Conservation (phyloP, 306 rosid species). For the Datisca glomerata region DNA sequence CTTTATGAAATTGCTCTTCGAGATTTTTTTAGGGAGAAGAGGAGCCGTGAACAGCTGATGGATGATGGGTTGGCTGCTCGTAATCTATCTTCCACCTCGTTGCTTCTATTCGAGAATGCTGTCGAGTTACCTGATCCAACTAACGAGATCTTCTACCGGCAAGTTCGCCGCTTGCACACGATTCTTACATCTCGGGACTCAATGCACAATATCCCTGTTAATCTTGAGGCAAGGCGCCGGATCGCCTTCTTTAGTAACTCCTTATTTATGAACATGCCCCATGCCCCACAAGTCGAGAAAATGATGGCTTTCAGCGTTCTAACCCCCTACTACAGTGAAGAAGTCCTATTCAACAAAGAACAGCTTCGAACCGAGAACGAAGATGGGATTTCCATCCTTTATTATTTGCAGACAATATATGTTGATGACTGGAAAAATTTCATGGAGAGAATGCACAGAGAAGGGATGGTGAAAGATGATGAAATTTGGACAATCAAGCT, state of each 20-base stretch:
- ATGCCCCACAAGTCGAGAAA: conserved; percentile 96
- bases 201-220: conserved; percentile 75
- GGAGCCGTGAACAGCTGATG: conserved; percentile 45
- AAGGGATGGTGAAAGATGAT: conserved; percentile 56
- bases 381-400: conserved; percentile 77
- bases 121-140: conserved; percentile 45
- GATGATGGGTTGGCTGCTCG: conserved; percentile 75
- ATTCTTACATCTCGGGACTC: conserved; percentile 85
- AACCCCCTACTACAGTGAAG: conserved; percentile 88
- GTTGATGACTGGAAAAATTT: conserved; percentile 94
- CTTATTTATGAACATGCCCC: conserved; percentile 92
- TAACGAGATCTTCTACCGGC: conserved; percentile 67
- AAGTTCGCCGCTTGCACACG: conserved; percentile 77
- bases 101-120: conserved; percentile 67
- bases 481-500: conserved; percentile 74
- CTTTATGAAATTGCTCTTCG: conserved; percentile 74
- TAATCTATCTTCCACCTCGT: conserved; percentile 36
- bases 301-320: conserved; percentile 95
- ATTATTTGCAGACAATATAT: conserved; percentile 78
- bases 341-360: conserved; percentile 62
- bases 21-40: conserved; percentile 71
- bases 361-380: conserved; percentile 86
- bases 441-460: conserved; percentile 81
- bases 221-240: conserved; percentile 94
- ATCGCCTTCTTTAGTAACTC: conserved; percentile 95